Conservation (phyloP, 1,284 basidiomycete species). For the Cutaneotrichosporon sp. region DNA sequence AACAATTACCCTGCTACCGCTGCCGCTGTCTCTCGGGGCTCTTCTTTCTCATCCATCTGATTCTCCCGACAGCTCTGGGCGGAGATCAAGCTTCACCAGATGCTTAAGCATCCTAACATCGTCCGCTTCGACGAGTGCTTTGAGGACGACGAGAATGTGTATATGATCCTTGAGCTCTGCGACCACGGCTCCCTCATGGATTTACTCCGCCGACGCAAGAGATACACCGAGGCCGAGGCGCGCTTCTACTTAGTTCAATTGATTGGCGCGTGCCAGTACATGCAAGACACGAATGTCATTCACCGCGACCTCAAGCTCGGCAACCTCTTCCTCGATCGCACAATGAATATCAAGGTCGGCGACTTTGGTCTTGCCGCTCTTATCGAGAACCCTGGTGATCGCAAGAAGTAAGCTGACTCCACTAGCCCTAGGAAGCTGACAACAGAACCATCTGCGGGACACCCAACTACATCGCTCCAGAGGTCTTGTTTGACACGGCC, state of each 20-base stretch:
- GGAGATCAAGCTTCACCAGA: slow-evolving; percentile 96
- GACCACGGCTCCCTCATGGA: slow-evolving; percentile 76
- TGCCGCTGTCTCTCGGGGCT: too few relatives aligned
- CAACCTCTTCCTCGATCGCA: slow-evolving; percentile 84
- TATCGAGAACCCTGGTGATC: slow-evolving; percentile 90
- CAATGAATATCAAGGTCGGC: slow-evolving; percentile 95
- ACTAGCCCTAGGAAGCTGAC: not conserved
- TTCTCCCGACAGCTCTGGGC: slow-evolving; percentile 68
- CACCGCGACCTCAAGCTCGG: slow-evolving; percentile 94
- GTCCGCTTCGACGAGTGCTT: slow-evolving; percentile 91
- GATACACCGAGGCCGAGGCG: slow-evolving; percentile 87
- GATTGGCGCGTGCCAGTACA: slow-evolving; percentile 91
- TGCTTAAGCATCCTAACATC: slow-evolving; percentile 86
- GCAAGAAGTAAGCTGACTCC: slow-evolving; percentile 66
- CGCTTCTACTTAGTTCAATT: slow-evolving; percentile 91
- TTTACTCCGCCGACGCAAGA: slow-evolving; percentile 78
- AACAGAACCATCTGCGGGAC: slow-evolving; percentile 88
- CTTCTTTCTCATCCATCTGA: not conserved
- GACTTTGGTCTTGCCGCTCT: slow-evolving; percentile 96
- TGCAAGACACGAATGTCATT: slow-evolving; percentile 92
- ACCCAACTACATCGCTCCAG: slow-evolving; percentile 97
- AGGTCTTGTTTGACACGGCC: slow-evolving; percentile 91
- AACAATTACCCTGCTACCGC: too few relatives aligned
- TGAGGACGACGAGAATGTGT: slow-evolving; percentile 92
- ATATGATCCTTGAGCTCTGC: slow-evolving; percentile 94